phyloP scores from a whole-genome alignment of 208 protist species.

The Trichomonas vaginalis region DNA sequence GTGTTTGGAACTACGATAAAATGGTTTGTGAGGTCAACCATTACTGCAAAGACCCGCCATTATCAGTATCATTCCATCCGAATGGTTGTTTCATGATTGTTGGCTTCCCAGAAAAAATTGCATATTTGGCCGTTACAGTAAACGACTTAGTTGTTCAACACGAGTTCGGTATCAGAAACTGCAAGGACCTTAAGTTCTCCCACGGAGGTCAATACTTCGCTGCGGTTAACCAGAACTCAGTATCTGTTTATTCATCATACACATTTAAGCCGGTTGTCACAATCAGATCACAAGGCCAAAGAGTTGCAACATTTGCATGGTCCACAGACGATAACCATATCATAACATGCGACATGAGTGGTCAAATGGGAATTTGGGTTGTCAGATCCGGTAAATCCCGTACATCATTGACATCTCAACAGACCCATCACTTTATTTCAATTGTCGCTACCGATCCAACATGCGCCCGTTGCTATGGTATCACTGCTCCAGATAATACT shows the following conservation, averaged over 20 bases:
- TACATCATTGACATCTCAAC: neutral
- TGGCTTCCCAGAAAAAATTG: neutral
- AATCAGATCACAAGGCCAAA: neutral
- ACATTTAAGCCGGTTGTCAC: neutral
- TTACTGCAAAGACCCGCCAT: neutral
- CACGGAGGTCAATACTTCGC: constrained; percentile 5
- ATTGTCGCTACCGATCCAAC: neutral
- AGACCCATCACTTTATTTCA: neutral
- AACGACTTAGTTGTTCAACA: neutral
- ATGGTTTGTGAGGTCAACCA: neutral
- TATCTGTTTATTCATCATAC: neutral
- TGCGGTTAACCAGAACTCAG: neutral
- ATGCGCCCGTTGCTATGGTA: neutral
- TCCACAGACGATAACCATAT: neutral
- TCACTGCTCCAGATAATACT: neutral
- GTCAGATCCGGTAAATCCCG: neutral
- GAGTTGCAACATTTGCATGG: neutral
- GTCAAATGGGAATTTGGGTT: neutral
- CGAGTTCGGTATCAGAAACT: neutral
- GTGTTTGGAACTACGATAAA: constrained; percentile 5
- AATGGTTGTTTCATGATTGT: neutral
- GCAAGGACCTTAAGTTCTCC: neutral
- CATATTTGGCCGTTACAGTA: neutral
- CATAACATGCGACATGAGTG: neutral
- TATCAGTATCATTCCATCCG: neutral